A percentile compares a stretch with the other conserved stretches of the same genome.
These are phyloP conservation scores for Sporothrix inflata DNA, from an alignment of 2,329 filamentous ascomycete species.

Conservation along the genomic window DNA sequence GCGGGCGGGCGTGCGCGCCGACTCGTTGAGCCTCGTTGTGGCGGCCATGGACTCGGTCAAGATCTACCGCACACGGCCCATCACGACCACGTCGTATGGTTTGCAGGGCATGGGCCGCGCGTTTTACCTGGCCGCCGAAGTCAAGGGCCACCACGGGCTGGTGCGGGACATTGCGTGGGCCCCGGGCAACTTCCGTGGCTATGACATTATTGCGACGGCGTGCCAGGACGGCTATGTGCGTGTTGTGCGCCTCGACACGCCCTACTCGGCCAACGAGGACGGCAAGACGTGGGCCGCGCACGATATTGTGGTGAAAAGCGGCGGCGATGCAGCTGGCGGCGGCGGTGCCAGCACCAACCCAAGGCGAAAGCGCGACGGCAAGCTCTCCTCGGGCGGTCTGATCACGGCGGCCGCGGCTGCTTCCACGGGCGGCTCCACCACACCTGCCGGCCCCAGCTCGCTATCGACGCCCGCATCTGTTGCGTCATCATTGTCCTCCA, in stretches of 20 bases:
- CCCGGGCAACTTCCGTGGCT: constrained; percentile 84
- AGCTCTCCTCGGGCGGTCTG: background rate
- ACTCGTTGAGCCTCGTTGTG: constrained; percentile 79
- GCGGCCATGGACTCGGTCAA: constrained; percentile 82
- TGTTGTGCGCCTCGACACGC: constrained; percentile 79
- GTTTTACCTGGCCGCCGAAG: constrained; percentile 81
- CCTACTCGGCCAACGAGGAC: constrained; percentile 49
- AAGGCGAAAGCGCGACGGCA: constrained; percentile 23
- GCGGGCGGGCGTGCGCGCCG: constrained; percentile 77
- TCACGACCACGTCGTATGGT: constrained; percentile 55
- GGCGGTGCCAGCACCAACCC: constrained; percentile 33
- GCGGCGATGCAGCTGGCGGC: constrained; percentile 49
- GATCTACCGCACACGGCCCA: constrained; percentile 75
- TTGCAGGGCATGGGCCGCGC: constrained; percentile 65
- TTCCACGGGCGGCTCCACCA: constrained; percentile 6
- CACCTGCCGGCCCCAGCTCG: constrained; percentile 5
- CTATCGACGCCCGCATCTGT: constrained; percentile 26
- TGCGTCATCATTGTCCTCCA: constrained; percentile 29
- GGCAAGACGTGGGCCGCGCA: constrained; percentile 55
- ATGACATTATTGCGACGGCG: constrained; percentile 87
- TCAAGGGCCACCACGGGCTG: constrained; percentile 73
- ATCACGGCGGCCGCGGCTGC: constrained; percentile 23
- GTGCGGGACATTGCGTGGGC: constrained; percentile 92
- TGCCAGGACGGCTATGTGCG: constrained; percentile 89
- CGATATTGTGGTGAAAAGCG: constrained; percentile 48